Evolutionary conservation across 2,329 filamentous ascomycete genomes (phyloP).

Genomic region (Bipolaris cookei): DNA sequence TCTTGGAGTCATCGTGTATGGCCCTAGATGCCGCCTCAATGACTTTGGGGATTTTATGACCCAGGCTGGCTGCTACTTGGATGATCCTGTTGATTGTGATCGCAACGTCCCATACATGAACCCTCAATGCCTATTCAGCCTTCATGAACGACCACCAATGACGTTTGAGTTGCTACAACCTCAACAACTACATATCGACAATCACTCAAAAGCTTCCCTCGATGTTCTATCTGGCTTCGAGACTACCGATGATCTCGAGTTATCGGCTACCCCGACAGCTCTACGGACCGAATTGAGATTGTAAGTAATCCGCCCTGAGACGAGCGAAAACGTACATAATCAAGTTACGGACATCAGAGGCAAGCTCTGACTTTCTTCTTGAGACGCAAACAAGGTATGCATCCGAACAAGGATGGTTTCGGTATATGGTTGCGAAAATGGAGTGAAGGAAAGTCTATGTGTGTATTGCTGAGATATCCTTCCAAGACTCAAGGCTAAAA

Average conservation of each 20-base stretch:
- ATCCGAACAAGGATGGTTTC: constrained; percentile 6
- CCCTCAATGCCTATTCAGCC: constrained; percentile 15
- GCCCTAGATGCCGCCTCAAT: not conserved
- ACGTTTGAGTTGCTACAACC: not conserved
- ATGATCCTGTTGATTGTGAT: constrained; percentile 22
- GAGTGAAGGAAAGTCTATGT: not conserved
- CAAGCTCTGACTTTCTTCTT: constrained; percentile 21
- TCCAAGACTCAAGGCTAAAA: not conserved
- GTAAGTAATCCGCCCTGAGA: not conserved
- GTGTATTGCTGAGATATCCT: not conserved
- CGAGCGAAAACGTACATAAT: no score
- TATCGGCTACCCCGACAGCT: not conserved
- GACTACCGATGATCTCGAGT: not conserved
- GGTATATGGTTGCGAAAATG: constrained; percentile 9
- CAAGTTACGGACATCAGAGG: constrained; percentile 8
- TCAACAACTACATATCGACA: not conserved
- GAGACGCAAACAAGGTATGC: constrained; percentile 14
- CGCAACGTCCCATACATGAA: constrained; percentile 21
- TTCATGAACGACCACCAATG: not conserved
- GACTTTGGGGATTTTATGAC: not conserved
- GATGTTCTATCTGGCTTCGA: not conserved
- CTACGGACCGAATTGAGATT: not conserved
- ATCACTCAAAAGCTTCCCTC: not conserved
- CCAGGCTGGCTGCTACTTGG: constrained; percentile 9
- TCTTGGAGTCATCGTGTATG: constrained; percentile 3